A percentile compares a stretch with the other conserved stretches of the same genome.
phyloP scores from a whole-genome alignment of 805 yeast species.

The Jamesozyma piceae region DNA sequence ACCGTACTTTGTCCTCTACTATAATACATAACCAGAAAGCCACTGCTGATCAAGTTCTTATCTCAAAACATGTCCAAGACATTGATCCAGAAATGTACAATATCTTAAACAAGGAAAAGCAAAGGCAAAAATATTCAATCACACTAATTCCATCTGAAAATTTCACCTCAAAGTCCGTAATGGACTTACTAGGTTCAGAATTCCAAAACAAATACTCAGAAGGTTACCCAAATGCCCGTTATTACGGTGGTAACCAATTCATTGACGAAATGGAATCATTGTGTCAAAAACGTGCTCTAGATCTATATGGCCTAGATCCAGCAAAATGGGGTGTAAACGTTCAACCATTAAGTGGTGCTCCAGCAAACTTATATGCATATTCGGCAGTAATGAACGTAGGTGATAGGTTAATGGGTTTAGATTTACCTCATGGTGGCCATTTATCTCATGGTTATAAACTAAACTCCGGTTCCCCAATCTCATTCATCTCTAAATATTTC shows the following conservation, averaged over 20 bases:
- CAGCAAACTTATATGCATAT: conserved; percentile 90
- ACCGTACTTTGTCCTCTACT: not conserved
- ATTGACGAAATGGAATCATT: conserved; percentile 84
- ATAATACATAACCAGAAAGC: not conserved
- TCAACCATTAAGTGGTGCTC: conserved; percentile 91
- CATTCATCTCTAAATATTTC: conserved; percentile 86
- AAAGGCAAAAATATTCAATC: conserved; percentile 84
- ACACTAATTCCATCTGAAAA: conserved; percentile 93
- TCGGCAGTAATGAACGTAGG: conserved; percentile 82
- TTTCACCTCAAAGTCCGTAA: conserved; percentile 89
- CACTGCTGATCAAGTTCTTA: conserved; percentile 29
- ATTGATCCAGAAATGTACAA: conserved; percentile 79
- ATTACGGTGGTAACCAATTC: conserved; percentile 95
- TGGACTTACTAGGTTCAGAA: conserved; percentile 89
- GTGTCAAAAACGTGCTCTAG: conserved; percentile 86
- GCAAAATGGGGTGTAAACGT: conserved; percentile 96
- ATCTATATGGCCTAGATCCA: conserved; percentile 67
- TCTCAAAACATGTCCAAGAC: conserved; percentile 55
- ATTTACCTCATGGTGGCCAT: conserved; percentile 97
- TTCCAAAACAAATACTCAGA: conserved; percentile 98
- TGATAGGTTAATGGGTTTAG: conserved; percentile 94
- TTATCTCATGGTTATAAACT: conserved; percentile 96
- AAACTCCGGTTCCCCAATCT: conserved; percentile 69
- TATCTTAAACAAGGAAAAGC: conserved; percentile 66
- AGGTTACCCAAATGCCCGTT: conserved; percentile 96